Percentiles rank a stretch among this genome's conserved stretches.
Evolutionary conservation across 495 filamentous ascomycete genomes (phyloP).

Genomic region (Penicillium paradoxum): DNA sequence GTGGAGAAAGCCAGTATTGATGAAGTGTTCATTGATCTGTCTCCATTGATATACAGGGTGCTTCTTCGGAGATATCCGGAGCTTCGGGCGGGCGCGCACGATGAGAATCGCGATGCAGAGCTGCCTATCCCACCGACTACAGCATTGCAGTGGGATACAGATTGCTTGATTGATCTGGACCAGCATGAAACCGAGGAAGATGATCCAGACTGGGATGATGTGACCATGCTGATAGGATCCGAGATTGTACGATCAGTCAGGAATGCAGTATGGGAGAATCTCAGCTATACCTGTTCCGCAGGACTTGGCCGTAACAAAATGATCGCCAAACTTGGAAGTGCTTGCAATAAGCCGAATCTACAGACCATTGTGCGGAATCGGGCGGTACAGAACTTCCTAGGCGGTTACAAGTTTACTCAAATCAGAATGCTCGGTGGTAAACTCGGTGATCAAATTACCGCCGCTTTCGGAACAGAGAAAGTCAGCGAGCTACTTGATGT

Average conservation of each 20-base stretch:
- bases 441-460: conserved; percentile 76
- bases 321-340: conserved; percentile 89
- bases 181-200: conserved; percentile 66
- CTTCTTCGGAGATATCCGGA: conserved; percentile 77
- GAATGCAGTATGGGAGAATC: conserved; percentile 54
- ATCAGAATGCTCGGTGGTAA: conserved; percentile 97
- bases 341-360: conserved; percentile 84
- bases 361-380: conserved; percentile 87
- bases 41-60: conserved; percentile 69
- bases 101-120: conserved; percentile 65
- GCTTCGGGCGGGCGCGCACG: conserved; percentile 55
- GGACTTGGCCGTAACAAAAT: conserved; percentile 91
- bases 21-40: conserved; percentile 91
- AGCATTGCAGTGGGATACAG: conserved; percentile 71
- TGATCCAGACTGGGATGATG: conserved; percentile 94
- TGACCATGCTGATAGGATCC: conserved; percentile 77
- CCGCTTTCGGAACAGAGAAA: conserved; percentile 71
- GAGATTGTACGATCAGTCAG: conserved; percentile 82
- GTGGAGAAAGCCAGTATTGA: conserved; percentile 90
- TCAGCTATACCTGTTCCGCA: conserved; percentile 87
- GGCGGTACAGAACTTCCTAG: conserved; percentile 74
- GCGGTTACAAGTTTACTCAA: conserved; percentile 88
- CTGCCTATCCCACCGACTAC: conserved; percentile 71
- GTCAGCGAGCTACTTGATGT: conserved; percentile 71
- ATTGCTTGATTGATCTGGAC: conserved; percentile 73